These are phyloP conservation scores for Pythium monospermum DNA, from an alignment of 352 stramenopile species.

Conservation along the genomic window DNA sequence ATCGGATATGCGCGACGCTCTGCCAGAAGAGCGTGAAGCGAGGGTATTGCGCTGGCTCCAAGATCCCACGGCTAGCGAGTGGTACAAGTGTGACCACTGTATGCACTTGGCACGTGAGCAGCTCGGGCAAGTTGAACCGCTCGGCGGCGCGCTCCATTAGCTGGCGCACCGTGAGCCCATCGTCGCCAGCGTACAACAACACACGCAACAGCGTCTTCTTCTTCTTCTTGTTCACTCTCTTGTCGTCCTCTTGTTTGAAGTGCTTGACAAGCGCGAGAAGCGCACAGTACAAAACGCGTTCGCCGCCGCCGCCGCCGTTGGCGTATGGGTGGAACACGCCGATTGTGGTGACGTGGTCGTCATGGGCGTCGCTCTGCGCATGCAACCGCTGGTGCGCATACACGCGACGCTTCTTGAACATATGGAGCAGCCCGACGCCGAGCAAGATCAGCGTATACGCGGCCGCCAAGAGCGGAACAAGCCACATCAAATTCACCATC, in stretches of 20 bases:
- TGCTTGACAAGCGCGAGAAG: conserved; percentile 79
- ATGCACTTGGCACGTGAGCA: conserved; percentile 45
- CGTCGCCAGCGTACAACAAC: conserved; percentile 76
- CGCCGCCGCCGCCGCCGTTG: conserved; percentile 94
- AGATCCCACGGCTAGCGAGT: conserved; percentile 48
- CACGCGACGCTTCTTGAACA: conserved; percentile 37
- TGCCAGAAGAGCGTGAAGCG: conserved; percentile 96
- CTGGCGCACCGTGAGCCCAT: conserved; percentile 47
- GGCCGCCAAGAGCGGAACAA: conserved; percentile 20
- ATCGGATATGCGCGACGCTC: conserved; percentile 90
- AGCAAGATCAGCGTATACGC: conserved; percentile 26
- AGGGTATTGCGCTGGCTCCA: conserved; percentile 78
- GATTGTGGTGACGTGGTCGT: conserved; percentile 41
- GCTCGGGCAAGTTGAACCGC: conserved; percentile 85
- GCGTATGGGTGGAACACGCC: conserved; percentile 95
- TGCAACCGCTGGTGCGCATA: conserved; percentile 30
- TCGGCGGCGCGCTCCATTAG: conserved; percentile 75
- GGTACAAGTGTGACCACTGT: conserved; percentile 69
- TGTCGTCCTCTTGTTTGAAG: conserved; percentile 19
- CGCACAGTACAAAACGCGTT: conserved; percentile 97
- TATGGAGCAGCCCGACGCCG: conserved; percentile 20
- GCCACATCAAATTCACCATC: conserved; percentile 24
- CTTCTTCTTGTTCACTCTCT: too few relatives aligned
- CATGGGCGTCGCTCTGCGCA: conserved; percentile 17
- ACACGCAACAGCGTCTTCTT: conserved; percentile 28